phyloP scores from a whole-genome alignment of 192 early-diverging fungal genomes.

The Backusella mclennaniae region DNA sequence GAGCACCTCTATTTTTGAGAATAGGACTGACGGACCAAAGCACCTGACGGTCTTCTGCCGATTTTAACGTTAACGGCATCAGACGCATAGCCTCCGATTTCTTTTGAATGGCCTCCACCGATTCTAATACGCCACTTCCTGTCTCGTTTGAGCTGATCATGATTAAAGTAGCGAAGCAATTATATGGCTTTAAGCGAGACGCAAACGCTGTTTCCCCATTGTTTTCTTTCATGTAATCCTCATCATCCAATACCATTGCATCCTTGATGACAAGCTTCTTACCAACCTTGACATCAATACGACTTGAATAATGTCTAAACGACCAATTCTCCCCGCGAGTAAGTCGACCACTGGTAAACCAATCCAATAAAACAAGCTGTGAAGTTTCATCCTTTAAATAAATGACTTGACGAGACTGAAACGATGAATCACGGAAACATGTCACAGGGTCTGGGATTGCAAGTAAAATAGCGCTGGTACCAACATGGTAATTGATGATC shows the following conservation, averaged over 20 bases:
- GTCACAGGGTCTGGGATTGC: constrained; percentile 80
- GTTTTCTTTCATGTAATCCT: constrained; percentile 27
- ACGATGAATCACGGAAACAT: constrained; percentile 65
- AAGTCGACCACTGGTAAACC: constrained; percentile 78
- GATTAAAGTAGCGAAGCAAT: constrained; percentile 63
- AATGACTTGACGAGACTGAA: constrained; percentile 62
- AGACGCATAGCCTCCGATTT: constrained; percentile 22
- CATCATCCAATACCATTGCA: constrained; percentile 46
- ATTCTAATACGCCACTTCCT: not conserved
- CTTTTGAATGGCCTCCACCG: constrained; percentile 8
- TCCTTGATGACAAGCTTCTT: constrained; percentile 37
- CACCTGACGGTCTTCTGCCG: constrained; percentile 4
- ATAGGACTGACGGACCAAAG: constrained; percentile 28
- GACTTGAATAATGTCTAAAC: constrained; percentile 50
- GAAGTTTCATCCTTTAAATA: constrained; percentile 39
- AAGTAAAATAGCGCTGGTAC: constrained; percentile 43
- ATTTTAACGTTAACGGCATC: constrained; percentile 11
- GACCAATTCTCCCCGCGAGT: constrained; percentile 74
- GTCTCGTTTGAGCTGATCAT: constrained; percentile 32
- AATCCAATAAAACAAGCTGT: constrained; percentile 75
- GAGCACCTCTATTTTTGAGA: constrained; percentile 16
- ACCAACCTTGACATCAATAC: constrained; percentile 29
- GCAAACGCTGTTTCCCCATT: constrained; percentile 45
- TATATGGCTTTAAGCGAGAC: constrained; percentile 50
- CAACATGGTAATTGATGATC: constrained; percentile 45